Conservation (phyloP, 176 grass and related monocot genomes). For the Raddia distichophylla region DNA sequence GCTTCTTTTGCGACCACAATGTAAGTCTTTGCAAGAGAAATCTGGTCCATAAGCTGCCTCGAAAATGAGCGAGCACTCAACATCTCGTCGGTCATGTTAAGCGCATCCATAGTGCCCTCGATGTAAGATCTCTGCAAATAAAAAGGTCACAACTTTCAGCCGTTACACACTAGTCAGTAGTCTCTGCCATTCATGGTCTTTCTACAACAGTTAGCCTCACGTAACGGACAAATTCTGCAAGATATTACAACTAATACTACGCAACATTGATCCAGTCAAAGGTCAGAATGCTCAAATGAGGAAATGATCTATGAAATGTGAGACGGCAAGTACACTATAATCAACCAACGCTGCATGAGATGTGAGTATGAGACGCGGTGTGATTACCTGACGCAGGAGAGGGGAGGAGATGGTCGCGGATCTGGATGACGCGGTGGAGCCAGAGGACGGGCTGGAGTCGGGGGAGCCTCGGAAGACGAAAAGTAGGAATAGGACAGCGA, state of each 20-base stretch:
- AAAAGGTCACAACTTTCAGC: constrained; percentile 20
- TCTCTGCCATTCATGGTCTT: constrained; percentile 1
- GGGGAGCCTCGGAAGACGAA: constrained; percentile 46
- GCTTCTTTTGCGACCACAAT: constrained; percentile 68
- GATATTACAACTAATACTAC: neutral
- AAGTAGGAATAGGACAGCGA: constrained; percentile 49
- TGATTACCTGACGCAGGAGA: constrained; percentile 53
- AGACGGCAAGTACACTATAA: neutral
- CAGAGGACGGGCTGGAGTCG: constrained; percentile 34
- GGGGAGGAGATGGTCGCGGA: constrained; percentile 31
- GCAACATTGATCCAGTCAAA: neutral
- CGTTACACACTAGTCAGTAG: neutral
- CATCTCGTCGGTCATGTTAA: constrained; percentile 90
- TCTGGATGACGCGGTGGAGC: constrained; percentile 24
- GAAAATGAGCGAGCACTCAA: constrained; percentile 69
- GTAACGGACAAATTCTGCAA: constrained; percentile 26
- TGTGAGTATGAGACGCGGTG: neutral
- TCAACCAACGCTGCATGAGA: neutral
- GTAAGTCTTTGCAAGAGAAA: constrained; percentile 89
- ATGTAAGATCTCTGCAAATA: constrained; percentile 65
- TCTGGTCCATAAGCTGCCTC: constrained; percentile 86
- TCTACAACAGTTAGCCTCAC: neutral
- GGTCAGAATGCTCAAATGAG: neutral
- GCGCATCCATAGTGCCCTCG: constrained; percentile 51
- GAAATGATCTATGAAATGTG: constrained; percentile 16